A percentile compares a stretch with the other conserved stretches of the same genome.
Conservation (phyloP, 768 basidiomycete species). For the Agaricus sinodeliciosus region DNA sequence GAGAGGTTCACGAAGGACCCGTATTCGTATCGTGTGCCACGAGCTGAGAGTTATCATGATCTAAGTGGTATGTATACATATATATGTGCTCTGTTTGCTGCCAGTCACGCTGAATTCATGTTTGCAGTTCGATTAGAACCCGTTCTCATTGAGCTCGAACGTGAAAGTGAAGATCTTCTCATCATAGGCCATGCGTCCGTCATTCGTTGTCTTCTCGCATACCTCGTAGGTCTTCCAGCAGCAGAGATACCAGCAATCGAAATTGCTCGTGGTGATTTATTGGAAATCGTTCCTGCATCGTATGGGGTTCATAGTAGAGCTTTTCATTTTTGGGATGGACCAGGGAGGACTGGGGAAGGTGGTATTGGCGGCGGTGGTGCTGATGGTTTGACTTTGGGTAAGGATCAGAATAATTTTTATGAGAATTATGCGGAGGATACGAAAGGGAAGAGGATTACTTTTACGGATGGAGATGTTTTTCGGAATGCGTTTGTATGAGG, state of each 20-base stretch:
- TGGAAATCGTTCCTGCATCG: constrained; percentile 85
- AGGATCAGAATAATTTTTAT: constrained; percentile 76
- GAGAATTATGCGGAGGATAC: constrained; percentile 84
- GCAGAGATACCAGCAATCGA: constrained; percentile 97
- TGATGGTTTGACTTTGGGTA: constrained; percentile 22
- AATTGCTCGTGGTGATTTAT: constrained; percentile 91
- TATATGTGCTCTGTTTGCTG: not conserved
- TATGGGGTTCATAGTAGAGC: constrained; percentile 89
- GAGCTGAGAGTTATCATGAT: constrained; percentile 98
- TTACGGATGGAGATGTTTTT: constrained; percentile 13
- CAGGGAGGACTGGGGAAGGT: constrained; percentile 48
- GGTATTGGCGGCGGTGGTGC: constrained; percentile 21
- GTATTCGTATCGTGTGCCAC: constrained; percentile 84
- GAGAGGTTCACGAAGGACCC: constrained; percentile 89
- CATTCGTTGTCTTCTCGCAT: constrained; percentile 91
- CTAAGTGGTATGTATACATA: constrained; percentile 53
- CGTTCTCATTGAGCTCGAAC: constrained; percentile 86
- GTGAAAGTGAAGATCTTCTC: constrained; percentile 88
- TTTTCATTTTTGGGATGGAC: constrained; percentile 90
- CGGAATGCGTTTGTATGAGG: not conserved
- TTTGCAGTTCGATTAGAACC: constrained; percentile 85
- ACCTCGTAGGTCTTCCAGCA: constrained; percentile 89
- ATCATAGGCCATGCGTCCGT: constrained; percentile 98
- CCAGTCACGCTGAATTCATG: not conserved
- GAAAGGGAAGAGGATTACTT: constrained; percentile 46